Base-by-base conservation (phyloP, 306 rosid species). In the Prunus mume region DNA sequence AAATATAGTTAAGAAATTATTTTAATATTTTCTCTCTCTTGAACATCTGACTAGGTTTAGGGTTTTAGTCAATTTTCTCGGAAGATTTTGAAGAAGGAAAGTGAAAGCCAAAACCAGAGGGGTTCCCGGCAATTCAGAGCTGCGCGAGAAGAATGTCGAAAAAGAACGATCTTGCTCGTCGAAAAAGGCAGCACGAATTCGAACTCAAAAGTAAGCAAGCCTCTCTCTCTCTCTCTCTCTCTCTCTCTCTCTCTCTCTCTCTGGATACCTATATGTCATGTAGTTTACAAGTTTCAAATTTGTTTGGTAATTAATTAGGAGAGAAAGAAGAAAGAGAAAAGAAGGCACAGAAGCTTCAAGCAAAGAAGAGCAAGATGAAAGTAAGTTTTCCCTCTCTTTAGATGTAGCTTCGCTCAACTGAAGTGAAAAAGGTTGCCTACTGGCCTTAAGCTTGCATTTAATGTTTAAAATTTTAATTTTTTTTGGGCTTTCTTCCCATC, bases 341-440 rank as follows among this genome's bases (percentile, higher is more conserved):
- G 88, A 76, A 77, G 60, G 79, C 74, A 3, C 78, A 85, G 86
- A 91, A 93, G 90, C 96, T 93, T 41, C 89, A 84, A 6, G 89
- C 96, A 11, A 90, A 83, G 87, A 85, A 88, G 89, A 90, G 81
- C 46, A 88, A 76, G 78, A 93, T 93, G 98, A 93, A 93, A 68
- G 98, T 84, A 77, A 43, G 65, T 46, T 27, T 58, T 25, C 24
- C 70, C 50, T 20, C 20, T 63, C 43, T 45, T 14, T 69, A 60
- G 4, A 11, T n/a, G 9, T 3, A 12, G 54, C 3, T 67, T 41
- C 12, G 18, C n/a, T 63, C 19, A 14, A 54, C 20, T 54, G 20
- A 55, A 55, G 61, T 55, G 61, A 55, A n/a, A 32, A 55, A 19
- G 61, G 12, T n/a, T 19, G 25, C 12, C 25, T 55, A n/a, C 56